Conservation (phyloP, 306 rosid genomes). For the Cicer pinnatifidum region DNA sequence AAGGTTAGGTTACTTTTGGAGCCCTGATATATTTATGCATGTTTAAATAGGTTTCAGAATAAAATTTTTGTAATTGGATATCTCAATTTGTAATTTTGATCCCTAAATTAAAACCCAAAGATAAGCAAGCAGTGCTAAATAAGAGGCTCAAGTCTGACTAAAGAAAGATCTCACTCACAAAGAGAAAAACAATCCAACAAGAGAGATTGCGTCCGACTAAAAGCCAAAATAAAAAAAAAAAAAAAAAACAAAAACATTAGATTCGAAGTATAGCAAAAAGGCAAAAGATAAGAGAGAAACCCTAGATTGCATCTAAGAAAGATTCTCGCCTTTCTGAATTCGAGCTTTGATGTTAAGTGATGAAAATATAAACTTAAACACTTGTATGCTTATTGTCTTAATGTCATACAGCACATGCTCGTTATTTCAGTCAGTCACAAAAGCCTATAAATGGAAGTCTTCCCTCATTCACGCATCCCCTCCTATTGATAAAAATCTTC, state of each 20-base stretch:
- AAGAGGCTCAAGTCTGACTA: not conserved
- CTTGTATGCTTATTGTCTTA: no score
- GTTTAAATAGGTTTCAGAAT: no score
- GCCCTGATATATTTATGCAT: no score
- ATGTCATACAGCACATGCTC: not conserved
- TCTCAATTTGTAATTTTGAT: no score
- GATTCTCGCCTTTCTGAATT: not conserved
- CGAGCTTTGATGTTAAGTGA: not conserved
- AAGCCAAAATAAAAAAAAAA: not conserved
- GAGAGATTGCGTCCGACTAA: not conserved
- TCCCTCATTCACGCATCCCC: not conserved
- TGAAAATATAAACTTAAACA: not conserved
- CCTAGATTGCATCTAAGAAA: not conserved
- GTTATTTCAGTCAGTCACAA: not conserved
- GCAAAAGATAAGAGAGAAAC: not conserved
- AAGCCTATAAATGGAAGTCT: not conserved
- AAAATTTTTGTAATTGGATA: no score
- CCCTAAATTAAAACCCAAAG: not conserved
- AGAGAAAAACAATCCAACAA: conserved; percentile 8
- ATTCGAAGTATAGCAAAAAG: not conserved
- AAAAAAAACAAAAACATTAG: not conserved
- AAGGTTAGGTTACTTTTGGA: no score
- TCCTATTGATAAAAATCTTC: not conserved
- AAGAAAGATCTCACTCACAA: not conserved
- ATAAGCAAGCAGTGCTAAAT: not conserved